Percentiles rank a stretch among this genome's conserved stretches.
These are phyloP conservation scores for Erysimum pusillum DNA, from an alignment of 441 rosid genomes.

Conservation along the genomic window DNA sequence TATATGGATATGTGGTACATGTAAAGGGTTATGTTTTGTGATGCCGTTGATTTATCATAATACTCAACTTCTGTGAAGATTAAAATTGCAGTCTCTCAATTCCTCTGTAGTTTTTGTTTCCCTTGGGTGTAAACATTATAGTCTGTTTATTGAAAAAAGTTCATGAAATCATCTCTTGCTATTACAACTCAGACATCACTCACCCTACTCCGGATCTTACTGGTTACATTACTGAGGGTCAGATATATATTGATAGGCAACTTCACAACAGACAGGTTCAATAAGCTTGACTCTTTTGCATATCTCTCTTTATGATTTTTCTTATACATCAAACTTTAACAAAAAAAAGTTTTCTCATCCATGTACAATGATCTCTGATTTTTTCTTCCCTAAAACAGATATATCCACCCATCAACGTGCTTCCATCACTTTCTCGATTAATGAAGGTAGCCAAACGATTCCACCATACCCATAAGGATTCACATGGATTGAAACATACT, in stretches of 20 bases:
- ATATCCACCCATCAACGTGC: conserved; percentile 98
- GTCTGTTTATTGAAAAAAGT: conserved; percentile 22
- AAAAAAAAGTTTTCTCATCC: conserved; percentile 37
- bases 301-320: not conserved
- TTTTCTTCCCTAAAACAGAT: conserved; percentile 62
- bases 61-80: conserved; percentile 18
- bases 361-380: not conserved
- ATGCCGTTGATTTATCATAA: conserved; percentile 6
- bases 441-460: conserved; percentile 69
- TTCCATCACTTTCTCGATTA: conserved; percentile 94
- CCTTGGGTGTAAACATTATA: conserved; percentile 77
- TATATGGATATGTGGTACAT: conserved; percentile 1
- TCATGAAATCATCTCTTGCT: conserved; percentile 10
- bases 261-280: conserved; percentile 91
- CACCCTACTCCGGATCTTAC: conserved; percentile 99
- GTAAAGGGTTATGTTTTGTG: not conserved
- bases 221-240: conserved; percentile 99
- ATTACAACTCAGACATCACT: conserved; percentile 73
- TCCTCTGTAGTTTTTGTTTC: conserved; percentile 1
- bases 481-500: conserved; percentile 14
- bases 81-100: conserved; percentile 5
- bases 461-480: conserved; percentile 1
- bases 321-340: not conserved
- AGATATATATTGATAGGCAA: conserved; percentile 96
- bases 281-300: conserved; percentile 19